phyloP scores from a whole-genome alignment of 2,329 filamentous ascomycete species.

The Paramyrothecium roridum region DNA sequence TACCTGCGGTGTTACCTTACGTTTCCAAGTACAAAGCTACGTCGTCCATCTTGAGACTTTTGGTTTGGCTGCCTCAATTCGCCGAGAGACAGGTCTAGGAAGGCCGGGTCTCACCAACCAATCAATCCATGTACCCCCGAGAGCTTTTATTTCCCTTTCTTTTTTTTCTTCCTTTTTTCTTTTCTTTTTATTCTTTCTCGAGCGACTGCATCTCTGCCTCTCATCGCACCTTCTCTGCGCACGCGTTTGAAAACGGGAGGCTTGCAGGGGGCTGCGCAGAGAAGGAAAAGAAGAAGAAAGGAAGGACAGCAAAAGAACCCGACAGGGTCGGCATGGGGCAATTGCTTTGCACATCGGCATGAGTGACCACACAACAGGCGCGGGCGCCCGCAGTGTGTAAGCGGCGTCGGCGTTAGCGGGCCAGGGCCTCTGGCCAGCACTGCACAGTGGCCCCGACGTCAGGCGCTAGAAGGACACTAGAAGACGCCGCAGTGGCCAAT shows the following conservation, averaged over 20 bases:
- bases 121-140: no score
- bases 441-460: no score
- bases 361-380: background rate
- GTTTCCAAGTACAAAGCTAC: background rate
- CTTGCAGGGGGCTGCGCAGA: slow-evolving; percentile 2
- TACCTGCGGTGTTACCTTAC: background rate
- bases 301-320: background rate
- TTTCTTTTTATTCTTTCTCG: no score
- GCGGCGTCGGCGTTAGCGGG: background rate
- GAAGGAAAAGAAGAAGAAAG: slow-evolving; percentile 1
- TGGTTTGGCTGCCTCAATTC: background rate
- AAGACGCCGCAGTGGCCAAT: slow-evolving; percentile 9
- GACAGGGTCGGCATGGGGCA: no score
- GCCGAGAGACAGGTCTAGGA: background rate
- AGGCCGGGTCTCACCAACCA: no score
- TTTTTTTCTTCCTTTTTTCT: no score
- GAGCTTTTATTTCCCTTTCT: no score
- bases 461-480: slow-evolving; percentile 13
- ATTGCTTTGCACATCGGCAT: no score
- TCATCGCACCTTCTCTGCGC: no score
- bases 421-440: background rate
- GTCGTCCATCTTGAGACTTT: background rate
- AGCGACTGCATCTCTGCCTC: no score
- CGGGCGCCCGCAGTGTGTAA: background rate
- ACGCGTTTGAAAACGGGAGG: no score